phyloP scores from a whole-genome alignment of 2,329 filamentous ascomycete species.

The Seiridium unicorne region DNA sequence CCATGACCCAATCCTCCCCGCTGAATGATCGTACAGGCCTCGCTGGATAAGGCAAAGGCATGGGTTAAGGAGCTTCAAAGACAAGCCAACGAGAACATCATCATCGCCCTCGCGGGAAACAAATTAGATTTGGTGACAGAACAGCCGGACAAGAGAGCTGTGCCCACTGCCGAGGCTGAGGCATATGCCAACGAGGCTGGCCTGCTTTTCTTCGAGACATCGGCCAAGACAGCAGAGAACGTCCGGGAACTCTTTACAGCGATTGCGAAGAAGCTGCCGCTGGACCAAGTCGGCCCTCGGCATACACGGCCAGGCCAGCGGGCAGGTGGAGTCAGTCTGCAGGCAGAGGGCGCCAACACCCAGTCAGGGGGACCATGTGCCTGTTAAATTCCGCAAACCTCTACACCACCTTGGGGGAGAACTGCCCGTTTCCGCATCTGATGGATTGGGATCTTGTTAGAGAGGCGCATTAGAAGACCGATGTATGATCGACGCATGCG shows the following conservation, averaged over 20 bases:
- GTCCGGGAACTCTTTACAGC: conserved; percentile 94
- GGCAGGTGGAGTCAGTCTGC: conserved; percentile 54
- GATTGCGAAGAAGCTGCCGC: conserved; percentile 94
- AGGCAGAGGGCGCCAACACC: conserved; percentile 54
- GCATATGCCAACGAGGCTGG: conserved; percentile 92
- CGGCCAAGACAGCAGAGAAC: conserved; percentile 95
- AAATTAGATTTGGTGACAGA: conserved; percentile 95
- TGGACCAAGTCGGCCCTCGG: conserved; percentile 92
- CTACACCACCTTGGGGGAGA: background rate
- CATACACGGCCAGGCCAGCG: conserved; percentile 69
- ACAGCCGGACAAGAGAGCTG: conserved; percentile 92
- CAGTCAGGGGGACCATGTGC: conserved; percentile 55
- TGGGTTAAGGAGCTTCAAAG: conserved; percentile 99
- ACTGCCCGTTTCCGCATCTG: too few species aligned
- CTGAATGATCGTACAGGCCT: conserved; percentile 59
- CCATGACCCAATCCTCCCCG: background rate
- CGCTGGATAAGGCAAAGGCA: conserved; percentile 96
- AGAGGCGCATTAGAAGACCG: too few species aligned
- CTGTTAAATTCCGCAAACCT: conserved; percentile 40
- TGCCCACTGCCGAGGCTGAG: conserved; percentile 84
- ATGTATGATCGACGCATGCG: too few species aligned
- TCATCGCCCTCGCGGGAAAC: conserved; percentile 96
- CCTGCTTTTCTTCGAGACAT: conserved; percentile 97
- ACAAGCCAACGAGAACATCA: conserved; percentile 99
- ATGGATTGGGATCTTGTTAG: too few species aligned